Percentiles rank a stretch among this genome's conserved stretches.
phyloP scores from a whole-genome alignment of 495 filamentous ascomycete species.

The Friedmanniomyces simplex region DNA sequence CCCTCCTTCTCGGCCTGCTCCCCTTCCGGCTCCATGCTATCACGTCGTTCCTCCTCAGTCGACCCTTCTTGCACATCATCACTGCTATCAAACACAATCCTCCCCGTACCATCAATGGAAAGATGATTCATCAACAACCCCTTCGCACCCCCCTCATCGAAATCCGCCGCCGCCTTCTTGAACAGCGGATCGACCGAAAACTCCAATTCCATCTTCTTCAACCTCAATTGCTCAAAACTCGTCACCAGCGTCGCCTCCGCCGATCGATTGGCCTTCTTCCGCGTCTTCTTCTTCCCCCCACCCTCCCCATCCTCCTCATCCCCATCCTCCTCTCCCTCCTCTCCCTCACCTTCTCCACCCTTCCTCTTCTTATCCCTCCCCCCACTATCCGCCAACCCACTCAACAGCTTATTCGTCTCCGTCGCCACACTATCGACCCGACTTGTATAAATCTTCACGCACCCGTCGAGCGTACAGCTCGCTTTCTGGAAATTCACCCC shows the following conservation, averaged over 20 bases:
- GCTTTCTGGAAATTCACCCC: slow-evolving; percentile 98
- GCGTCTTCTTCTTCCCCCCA: slow-evolving; percentile 60
- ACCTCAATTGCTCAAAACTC: slow-evolving; percentile 74
- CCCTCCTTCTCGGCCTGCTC: slow-evolving; percentile 33
- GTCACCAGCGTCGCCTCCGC: slow-evolving; percentile 87
- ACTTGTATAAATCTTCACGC: slow-evolving; percentile 98
- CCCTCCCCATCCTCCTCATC: slow-evolving; percentile 71
- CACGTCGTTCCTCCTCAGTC: slow-evolving; percentile 27
- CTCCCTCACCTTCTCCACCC: slow-evolving; percentile 51
- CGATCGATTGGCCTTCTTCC: slow-evolving; percentile 62
- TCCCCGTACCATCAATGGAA: slow-evolving; percentile 77
- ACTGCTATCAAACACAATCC: slow-evolving; percentile 96
- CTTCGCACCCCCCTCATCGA: slow-evolving; percentile 96
- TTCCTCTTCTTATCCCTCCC: slow-evolving; percentile 52
- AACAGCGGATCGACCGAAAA: slow-evolving; percentile 95
- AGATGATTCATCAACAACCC: slow-evolving; percentile 91
- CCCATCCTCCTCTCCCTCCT: slow-evolving; percentile 60
- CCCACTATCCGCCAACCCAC: slow-evolving; percentile 84
- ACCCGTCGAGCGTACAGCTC: slow-evolving; percentile 94
- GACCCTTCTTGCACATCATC: slow-evolving; percentile 66
- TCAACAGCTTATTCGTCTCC: slow-evolving; percentile 90
- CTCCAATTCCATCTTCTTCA: slow-evolving; percentile 96
- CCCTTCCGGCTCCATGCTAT: slow-evolving; percentile 24
- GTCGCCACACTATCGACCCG: slow-evolving; percentile 96
- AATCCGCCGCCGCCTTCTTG: slow-evolving; percentile 96